Percentiles rank a stretch among this genome's conserved stretches.
These are phyloP conservation scores for Penicillium paxilli DNA, from an alignment of 495 filamentous ascomycete species.

Conservation along the genomic window DNA sequence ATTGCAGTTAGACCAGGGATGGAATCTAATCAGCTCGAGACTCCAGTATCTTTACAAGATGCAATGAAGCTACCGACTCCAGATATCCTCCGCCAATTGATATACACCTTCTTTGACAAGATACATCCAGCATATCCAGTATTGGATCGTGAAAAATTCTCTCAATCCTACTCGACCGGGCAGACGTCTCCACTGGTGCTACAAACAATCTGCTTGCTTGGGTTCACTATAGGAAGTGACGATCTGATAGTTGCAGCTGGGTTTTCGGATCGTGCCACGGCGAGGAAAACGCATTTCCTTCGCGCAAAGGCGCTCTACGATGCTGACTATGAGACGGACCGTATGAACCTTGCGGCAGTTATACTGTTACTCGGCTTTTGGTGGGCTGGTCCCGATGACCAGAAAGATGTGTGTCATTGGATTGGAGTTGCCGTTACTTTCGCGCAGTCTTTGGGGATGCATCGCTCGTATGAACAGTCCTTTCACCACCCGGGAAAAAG, in stretches of 20 bases:
- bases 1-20: conserved; percentile 3
- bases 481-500: not conserved
- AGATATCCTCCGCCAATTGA: conserved; percentile 3
- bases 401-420: conserved; percentile 25
- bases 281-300: conserved; percentile 15
- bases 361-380: conserved; percentile 21
- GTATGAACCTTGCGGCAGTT: conserved; percentile 8
- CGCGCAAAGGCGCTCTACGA: conserved; percentile 24
- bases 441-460: conserved; percentile 25
- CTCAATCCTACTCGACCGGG: conserved; percentile 2
- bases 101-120: conserved; percentile 10
- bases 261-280: conserved; percentile 11
- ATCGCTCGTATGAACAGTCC: conserved; percentile 16
- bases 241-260: conserved; percentile 10
- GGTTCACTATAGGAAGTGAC: not conserved
- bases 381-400: conserved; percentile 22
- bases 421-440: conserved; percentile 15
- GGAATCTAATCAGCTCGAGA: not conserved
- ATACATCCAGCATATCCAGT: conserved; percentile 18
- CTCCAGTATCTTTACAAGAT: conserved; percentile 10
- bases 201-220: not conserved
- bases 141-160: conserved; percentile 11
- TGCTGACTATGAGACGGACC: conserved; percentile 21
- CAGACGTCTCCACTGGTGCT: not conserved
- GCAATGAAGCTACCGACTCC: conserved; percentile 3